Percentiles rank a stretch among this genome's conserved stretches.
Conservation (phyloP, 2,329 filamentous ascomycete species). For the Hypoxylon sp. region DNA sequence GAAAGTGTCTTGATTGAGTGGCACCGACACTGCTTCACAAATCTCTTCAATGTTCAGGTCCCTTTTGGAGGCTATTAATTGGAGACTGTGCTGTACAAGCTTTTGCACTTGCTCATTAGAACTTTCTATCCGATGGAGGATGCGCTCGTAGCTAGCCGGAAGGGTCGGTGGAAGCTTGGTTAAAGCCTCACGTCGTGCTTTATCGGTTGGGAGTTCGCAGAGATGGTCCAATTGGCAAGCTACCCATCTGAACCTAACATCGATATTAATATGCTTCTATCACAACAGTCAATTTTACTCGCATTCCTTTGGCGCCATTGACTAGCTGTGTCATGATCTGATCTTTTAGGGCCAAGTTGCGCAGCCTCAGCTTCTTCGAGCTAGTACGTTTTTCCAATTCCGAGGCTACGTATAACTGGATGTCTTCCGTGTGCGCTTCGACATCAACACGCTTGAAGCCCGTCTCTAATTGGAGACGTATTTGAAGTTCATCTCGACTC, state of each 20-base stretch:
- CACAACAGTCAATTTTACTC: slow-evolving; percentile 14
- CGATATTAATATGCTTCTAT: slow-evolving; percentile 8
- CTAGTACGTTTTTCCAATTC: slow-evolving; percentile 27
- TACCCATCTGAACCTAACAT: slow-evolving; percentile 39
- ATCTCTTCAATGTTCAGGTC: slow-evolving; percentile 17
- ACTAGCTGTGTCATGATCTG: slow-evolving; percentile 28
- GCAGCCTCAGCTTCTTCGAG: slow-evolving; percentile 17
- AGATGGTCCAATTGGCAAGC: slow-evolving; percentile 39
- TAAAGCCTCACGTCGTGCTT: slow-evolving; percentile 25
- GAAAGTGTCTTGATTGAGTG: slow-evolving; percentile 16
- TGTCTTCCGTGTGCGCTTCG: slow-evolving; percentile 33
- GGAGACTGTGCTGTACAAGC: neutral
- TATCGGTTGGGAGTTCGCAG: slow-evolving; percentile 24
- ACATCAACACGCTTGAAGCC: slow-evolving; percentile 25
- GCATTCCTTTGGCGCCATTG: slow-evolving; percentile 35
- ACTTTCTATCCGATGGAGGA: slow-evolving; percentile 8
- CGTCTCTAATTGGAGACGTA: slow-evolving; percentile 22
- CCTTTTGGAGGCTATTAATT: neutral
- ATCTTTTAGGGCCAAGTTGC: slow-evolving; percentile 12
- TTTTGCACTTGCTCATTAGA: slow-evolving; percentile 7
- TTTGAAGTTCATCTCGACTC: slow-evolving; percentile 29
- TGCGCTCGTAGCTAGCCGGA: slow-evolving; percentile 26
- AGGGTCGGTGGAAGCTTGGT: slow-evolving; percentile 30
- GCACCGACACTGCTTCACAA: slow-evolving; percentile 25
- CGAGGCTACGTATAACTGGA: slow-evolving; percentile 31